Conservation (phyloP, 768 basidiomycete genomes). For the Myochromella boudieri region DNA sequence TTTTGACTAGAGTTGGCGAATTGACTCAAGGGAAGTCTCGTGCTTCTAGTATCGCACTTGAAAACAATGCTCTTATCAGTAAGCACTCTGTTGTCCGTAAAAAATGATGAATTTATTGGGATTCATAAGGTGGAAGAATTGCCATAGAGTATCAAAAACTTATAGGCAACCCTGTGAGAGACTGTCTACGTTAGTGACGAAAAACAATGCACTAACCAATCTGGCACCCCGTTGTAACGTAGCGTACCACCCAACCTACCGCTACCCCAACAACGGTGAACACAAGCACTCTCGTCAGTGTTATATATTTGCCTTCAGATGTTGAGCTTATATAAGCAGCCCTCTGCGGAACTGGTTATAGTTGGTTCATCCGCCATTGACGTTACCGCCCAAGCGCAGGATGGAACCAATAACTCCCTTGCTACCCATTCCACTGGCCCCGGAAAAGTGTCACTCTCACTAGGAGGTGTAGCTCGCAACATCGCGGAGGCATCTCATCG, state of each 20-base stretch:
- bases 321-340: constrained; percentile 14
- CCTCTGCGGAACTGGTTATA: constrained; percentile 58
- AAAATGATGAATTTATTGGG: constrained; percentile 26
- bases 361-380: constrained; percentile 91
- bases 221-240: not conserved
- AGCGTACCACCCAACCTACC: constrained; percentile 4
- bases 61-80: constrained; percentile 88
- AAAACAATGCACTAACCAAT: constrained; percentile 4
- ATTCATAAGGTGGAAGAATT: constrained; percentile 67
- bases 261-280: not conserved
- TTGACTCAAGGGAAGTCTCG: constrained; percentile 77
- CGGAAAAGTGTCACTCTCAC: constrained; percentile 66
- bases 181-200: constrained; percentile 5
- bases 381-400: constrained; percentile 59
- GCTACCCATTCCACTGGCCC: constrained; percentile 70
- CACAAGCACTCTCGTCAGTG: constrained; percentile 8
- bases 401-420: constrained; percentile 34
- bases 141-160: constrained; percentile 68
- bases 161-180: constrained; percentile 32
- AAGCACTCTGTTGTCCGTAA: constrained; percentile 17
- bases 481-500: constrained; percentile 89
- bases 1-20: constrained; percentile 79
- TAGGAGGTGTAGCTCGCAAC: constrained; percentile 95
- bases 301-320: not conserved
- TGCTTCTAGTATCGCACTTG: constrained; percentile 77